Evolutionary conservation across 805 yeast genomes (phyloP), one percentile per base, ranked within the genome.

Genomic region (Monosporozyma siamensis): DNA sequence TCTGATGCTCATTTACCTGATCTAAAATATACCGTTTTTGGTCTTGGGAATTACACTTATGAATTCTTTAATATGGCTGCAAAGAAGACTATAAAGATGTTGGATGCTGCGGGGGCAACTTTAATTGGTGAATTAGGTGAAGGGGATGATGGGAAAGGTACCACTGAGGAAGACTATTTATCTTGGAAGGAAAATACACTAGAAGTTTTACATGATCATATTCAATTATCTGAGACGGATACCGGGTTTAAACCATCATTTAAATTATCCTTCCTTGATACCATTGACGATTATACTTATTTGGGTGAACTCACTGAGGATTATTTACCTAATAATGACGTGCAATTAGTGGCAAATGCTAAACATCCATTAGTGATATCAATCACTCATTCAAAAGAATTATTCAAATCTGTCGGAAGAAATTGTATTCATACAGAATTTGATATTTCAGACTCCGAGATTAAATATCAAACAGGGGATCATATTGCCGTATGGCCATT

Each of bases 401-500:
- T 92, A 45, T 89, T 89, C 70, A 68, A 69, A 45, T 66, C 77
- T 0, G 37, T 22, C 9, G 26, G 26, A 1, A 80, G 97, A 68
- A 79, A 80, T 51, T 90, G 97, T 67, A 77, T 90, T 46, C 97
- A 90, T 59, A 77, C 82, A 39, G 97, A 92, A 64, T 79, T 90
- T 53, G 97, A 90, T 57, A 66, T 88, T 29, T 72, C 87, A 1
- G 75, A 68, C 23, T 72, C 90, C 4, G 82, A 81, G 55, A 69
- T 92, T 56, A 78, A 81, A 53, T 90, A 90, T 65, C 71, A 90
- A 38, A 90, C 98, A 4, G 98, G 98, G 63, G 98, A 90, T 61
- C 97, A 90, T 65, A 66, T 92, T 48, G 97, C 95, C 12, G 69
- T 92, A 44, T 86, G 96, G 94, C 92, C 97, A 27, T 85, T 92